Evolutionary conservation across 768 basidiomycete genomes (phyloP), one percentile per base, ranked within the genome.

Genomic region (Psilocybe subaeruginosa): DNA sequence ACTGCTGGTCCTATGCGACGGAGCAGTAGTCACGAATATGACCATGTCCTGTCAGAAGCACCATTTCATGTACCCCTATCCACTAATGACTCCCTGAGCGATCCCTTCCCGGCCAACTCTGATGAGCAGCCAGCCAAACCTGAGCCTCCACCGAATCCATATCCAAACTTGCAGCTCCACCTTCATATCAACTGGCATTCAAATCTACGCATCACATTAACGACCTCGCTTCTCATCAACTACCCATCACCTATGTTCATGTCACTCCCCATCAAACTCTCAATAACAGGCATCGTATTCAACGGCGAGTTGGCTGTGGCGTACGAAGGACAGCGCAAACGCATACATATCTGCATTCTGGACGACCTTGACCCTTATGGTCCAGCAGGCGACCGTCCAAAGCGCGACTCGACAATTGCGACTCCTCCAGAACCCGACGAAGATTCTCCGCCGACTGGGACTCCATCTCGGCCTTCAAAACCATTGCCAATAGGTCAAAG

Each of bases 221-320:
- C 92, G 31, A 99, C 97, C 0, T 96, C 94, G 8, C 83, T 99
- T 29, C 85, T 95, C 63, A 95, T 99, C 75, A 97, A 99, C 76
- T 98, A 99, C 73, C 97, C 97, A 4, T 95, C 95, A 0, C 90
- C 91, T 0, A 85, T 91, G 72, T 99, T 99, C 82, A 98, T 99
- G 96, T 89, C 93, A 12, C 83, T 99, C 27, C 97, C 97, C 6
- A 92, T 99, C 73, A 91, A 92, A 69, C 87, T 99, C 57, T 91
- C 89, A n/a, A 86, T 99, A 29, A 96, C 91, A 0, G 93, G 93
- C 0, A 80, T 99, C 60, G 80, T 95, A 12, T 93, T 99, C 73
- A 83, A 83, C 11, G 93, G 93, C 59, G 93, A 97, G 68, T 77
- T 99, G 48, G 91, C 92, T 8, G 84, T 98, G 37, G 97, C 97